A percentile compares a stretch with the other conserved stretches of the same genome.
These are phyloP conservation scores for Castanea mollissima DNA, from an alignment of 306 rosid species.

Conservation along the genomic window DNA sequence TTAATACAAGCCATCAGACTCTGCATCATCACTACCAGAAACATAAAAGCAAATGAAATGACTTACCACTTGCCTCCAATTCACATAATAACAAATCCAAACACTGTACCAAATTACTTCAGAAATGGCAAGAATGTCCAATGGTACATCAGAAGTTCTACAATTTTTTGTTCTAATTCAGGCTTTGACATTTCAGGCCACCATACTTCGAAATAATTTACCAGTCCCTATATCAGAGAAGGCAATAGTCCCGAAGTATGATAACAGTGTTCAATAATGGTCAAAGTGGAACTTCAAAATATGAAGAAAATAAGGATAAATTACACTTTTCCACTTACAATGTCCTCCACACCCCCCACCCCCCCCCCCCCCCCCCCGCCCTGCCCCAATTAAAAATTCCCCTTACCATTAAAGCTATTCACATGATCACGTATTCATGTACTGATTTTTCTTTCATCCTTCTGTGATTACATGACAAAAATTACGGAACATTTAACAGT, in stretches of 20 bases:
- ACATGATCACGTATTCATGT: too few species aligned
- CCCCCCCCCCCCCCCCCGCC: too few species aligned
- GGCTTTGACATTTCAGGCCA: background rate
- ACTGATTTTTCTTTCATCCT: too few species aligned
- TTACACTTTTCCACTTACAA: too few species aligned
- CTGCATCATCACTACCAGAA: slow-evolving; percentile 8
- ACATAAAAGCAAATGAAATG: background rate
- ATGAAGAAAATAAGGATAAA: background rate
- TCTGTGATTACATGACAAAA: too few species aligned
- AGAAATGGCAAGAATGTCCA: background rate
- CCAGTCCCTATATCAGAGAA: background rate
- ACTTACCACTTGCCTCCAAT: background rate
- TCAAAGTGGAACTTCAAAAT: background rate
- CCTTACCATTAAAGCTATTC: too few species aligned
- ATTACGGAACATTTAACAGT: too few species aligned
- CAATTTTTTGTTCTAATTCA: background rate
- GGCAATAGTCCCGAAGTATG: background rate
- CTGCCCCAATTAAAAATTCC: too few species aligned
- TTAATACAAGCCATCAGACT: background rate
- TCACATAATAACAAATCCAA: background rate
- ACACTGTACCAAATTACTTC: background rate
- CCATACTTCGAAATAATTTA: background rate
- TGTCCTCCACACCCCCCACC: too few species aligned
- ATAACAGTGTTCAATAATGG: background rate
- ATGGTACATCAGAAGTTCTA: background rate